Conservation (phyloP, 805 yeast genomes). For the Zygotorulaspora sp. region DNA sequence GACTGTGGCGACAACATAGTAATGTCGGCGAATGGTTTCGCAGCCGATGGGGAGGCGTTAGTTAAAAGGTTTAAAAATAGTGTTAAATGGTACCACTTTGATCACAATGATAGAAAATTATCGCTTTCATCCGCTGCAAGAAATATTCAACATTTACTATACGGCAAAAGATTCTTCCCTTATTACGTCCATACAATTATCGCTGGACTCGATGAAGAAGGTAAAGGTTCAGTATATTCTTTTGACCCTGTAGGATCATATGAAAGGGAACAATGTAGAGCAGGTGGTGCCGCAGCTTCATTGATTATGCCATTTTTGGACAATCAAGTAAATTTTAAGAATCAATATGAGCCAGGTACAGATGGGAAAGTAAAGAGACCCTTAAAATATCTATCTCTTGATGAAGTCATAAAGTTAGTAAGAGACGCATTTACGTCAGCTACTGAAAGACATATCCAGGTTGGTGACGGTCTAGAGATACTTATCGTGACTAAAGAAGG, state of each 20-base stretch:
- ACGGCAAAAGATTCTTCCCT: slow-evolving; percentile 93
- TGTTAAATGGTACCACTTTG: slow-evolving; percentile 89
- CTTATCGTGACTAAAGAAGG: slow-evolving; percentile 92
- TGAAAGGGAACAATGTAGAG: slow-evolving; percentile 95
- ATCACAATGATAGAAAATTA: slow-evolving; percentile 67
- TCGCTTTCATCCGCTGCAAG: slow-evolving; percentile 76
- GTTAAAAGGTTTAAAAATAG: slow-evolving; percentile 62
- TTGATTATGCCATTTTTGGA: slow-evolving; percentile 96
- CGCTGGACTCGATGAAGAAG: slow-evolving; percentile 83
- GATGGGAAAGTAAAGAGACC: slow-evolving; percentile 62
- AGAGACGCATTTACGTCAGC: slow-evolving; percentile 94
- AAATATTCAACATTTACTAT: slow-evolving; percentile 80
- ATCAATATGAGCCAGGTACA: slow-evolving; percentile 79
- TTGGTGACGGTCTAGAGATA: slow-evolving; percentile 94
- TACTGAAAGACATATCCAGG: slow-evolving; percentile 97
- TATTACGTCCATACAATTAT: slow-evolving; percentile 92
- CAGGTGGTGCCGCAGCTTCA: slow-evolving; percentile 96
- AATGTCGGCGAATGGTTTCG: slow-evolving; percentile 91
- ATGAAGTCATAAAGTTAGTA: slow-evolving; percentile 82
- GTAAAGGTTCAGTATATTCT: slow-evolving; percentile 91
- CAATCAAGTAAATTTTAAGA: slow-evolving; percentile 93
- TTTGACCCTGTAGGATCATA: slow-evolving; percentile 98
- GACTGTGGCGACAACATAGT: slow-evolving; percentile 83
- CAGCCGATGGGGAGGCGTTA: slow-evolving; percentile 89
- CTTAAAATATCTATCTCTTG: slow-evolving; percentile 62